These are phyloP conservation scores for Craspedostauros australis DNA, from an alignment of 108 stramenopile genomes.

Conservation along the genomic window DNA sequence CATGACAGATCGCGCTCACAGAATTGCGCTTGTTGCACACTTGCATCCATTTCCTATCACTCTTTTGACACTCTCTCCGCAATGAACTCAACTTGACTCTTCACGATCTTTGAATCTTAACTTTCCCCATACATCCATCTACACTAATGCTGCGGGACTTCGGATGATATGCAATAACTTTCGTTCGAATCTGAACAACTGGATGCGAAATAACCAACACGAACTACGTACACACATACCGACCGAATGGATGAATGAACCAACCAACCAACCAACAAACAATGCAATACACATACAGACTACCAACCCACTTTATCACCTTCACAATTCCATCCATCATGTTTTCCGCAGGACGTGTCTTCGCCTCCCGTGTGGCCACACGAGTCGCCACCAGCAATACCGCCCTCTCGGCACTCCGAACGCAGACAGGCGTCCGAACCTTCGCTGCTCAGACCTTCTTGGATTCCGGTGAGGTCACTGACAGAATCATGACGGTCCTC, in stretches of 20 bases:
- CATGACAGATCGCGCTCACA: no score
- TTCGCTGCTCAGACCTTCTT: conserved; percentile 81
- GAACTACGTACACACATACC: not conserved
- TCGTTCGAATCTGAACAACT: no score
- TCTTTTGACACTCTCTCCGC: no score
- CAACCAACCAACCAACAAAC: not conserved
- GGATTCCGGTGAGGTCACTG: conserved; percentile 87
- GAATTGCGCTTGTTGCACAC: no score
- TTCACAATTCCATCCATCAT: conserved; percentile 16
- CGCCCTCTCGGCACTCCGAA: conserved; percentile 29
- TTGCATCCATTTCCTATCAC: no score
- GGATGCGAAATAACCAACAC: no score
- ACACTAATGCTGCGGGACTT: no score
- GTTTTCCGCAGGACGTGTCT: conserved; percentile 71
- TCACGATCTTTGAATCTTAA: no score
- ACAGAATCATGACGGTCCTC: conserved; percentile 90
- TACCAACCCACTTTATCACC: not conserved
- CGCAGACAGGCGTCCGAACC: conserved; percentile 30
- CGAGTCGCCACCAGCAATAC: conserved; percentile 38
- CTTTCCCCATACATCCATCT: no score
- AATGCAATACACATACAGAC: not conserved
- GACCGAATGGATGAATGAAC: not conserved
- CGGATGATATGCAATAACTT: no score
- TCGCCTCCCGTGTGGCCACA: conserved; percentile 56
- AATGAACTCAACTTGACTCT: no score